Percentiles rank a stretch among this genome's conserved stretches.
phyloP scores from a whole-genome alignment of 148 eudicot genomes.

The Chenopodium berlandieri region DNA sequence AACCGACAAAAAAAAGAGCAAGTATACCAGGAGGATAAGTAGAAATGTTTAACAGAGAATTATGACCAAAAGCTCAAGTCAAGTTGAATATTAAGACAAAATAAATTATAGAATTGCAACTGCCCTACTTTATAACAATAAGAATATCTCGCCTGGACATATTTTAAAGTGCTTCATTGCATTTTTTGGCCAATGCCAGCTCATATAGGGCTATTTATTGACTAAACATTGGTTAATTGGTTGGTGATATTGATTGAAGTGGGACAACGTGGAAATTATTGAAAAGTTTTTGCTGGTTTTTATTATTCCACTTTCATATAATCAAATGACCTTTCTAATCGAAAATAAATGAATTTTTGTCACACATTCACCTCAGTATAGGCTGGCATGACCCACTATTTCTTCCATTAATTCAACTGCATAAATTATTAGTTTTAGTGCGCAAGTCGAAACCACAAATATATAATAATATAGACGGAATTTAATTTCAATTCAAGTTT shows the following conservation, averaged over 20 bases:
- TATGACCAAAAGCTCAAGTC: not conserved
- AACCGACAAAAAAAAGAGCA: not conserved
- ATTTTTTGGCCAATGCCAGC: slow-evolving; percentile 14
- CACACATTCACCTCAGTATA: slow-evolving; percentile 15
- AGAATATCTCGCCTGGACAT: not conserved
- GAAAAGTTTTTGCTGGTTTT: slow-evolving; percentile 14
- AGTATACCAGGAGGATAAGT: not conserved
- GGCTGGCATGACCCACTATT: slow-evolving; percentile 27
- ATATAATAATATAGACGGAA: no score
- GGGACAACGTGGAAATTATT: slow-evolving; percentile 26
- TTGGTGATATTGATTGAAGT: slow-evolving; percentile 13
- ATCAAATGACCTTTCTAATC: not conserved
- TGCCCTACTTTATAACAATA: not conserved
- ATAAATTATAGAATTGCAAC: not conserved
- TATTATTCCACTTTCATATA: not conserved
- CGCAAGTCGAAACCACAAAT: no score
- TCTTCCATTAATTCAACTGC: not conserved
- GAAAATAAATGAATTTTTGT: not conserved
- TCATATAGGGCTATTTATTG: slow-evolving; percentile 8
- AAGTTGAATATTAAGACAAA: not conserved
- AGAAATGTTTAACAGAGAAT: not conserved
- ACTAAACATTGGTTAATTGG: slow-evolving; percentile 13
- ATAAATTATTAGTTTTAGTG: not conserved
- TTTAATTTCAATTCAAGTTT: no score
- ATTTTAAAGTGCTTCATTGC: not conserved